Percentiles rank a stretch among this genome's conserved stretches.
phyloP scores from a whole-genome alignment of 257 asterid species.

The Penstemon newberryi region DNA sequence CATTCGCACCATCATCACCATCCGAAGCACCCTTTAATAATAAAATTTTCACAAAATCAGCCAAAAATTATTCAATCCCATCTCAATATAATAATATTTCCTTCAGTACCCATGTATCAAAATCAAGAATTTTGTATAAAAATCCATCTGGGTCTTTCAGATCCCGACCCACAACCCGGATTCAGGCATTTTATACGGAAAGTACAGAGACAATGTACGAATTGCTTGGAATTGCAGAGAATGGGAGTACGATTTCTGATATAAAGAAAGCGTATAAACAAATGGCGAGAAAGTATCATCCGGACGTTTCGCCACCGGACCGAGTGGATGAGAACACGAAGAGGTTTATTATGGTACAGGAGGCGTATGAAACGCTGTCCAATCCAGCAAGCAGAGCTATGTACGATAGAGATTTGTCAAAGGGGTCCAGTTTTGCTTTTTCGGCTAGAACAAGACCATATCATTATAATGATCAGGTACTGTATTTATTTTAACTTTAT shows the following conservation, averaged over 20 bases:
- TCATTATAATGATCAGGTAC: constrained; percentile 16
- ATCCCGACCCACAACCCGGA: constrained; percentile 26
- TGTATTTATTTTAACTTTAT: neutral
- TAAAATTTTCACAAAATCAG: too few species aligned
- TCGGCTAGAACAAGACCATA: constrained; percentile 15
- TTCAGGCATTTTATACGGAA: constrained; percentile 24
- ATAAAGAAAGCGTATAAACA: constrained; percentile 58
- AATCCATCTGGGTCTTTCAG: constrained; percentile 11
- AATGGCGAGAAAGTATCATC: constrained; percentile 61
- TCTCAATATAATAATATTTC: too few species aligned
- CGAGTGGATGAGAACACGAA: constrained; percentile 51
- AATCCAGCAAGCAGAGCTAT: constrained; percentile 44
- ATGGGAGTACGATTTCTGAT: constrained; percentile 38
- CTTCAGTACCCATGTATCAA: neutral
- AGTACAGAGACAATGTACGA: constrained; percentile 44
- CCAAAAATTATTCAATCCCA: too few species aligned
- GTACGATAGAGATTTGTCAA: constrained; percentile 51
- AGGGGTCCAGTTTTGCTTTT: constrained; percentile 25
- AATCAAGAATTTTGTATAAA: constrained; percentile 16
- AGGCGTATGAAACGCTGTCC: constrained; percentile 63
- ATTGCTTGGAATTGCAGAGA: constrained; percentile 50
- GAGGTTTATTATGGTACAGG: constrained; percentile 48
- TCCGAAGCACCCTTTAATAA: too few species aligned
- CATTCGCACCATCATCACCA: too few species aligned
- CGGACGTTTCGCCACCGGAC: constrained; percentile 69